Percentiles rank a stretch among this genome's conserved stretches.
Conservation (phyloP, 2,329 filamentous ascomycete genomes). For the Clarireedia hainanense region DNA sequence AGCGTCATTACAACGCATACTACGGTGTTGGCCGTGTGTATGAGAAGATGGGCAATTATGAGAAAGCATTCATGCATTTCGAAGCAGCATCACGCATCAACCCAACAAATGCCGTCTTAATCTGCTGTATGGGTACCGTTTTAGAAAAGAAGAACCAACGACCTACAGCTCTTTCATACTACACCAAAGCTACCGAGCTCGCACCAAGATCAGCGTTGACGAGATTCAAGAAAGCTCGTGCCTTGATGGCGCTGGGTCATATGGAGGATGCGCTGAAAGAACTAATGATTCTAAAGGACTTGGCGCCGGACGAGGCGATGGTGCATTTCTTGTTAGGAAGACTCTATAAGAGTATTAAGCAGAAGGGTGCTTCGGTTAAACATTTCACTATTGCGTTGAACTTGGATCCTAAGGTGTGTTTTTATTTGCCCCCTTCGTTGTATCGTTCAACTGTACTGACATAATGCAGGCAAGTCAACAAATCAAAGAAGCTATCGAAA, state of each 20-base stretch:
- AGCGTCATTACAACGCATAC: constrained; percentile 95
- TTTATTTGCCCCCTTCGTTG: neutral
- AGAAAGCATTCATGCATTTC: constrained; percentile 88
- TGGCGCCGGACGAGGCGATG: constrained; percentile 89
- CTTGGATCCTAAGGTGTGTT: constrained; percentile 81
- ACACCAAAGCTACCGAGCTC: constrained; percentile 72
- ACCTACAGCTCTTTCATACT: constrained; percentile 70
- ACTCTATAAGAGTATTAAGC: constrained; percentile 64
- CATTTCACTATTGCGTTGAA: constrained; percentile 94
- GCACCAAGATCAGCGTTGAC: constrained; percentile 75
- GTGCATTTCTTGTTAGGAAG: constrained; percentile 92
- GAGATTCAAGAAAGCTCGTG: constrained; percentile 74
- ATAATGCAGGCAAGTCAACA: constrained; percentile 68
- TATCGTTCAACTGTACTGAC: constrained; percentile 2
- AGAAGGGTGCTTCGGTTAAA: constrained; percentile 74
- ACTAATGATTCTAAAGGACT: constrained; percentile 78
- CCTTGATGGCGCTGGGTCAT: constrained; percentile 67
- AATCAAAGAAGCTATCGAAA: constrained; percentile 96
- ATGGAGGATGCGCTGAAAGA: constrained; percentile 70
- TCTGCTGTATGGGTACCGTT: constrained; percentile 86
- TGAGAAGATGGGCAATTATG: constrained; percentile 82
- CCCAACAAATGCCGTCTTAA: constrained; percentile 83
- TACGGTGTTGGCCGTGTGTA: constrained; percentile 82
- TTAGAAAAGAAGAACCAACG: constrained; percentile 83
- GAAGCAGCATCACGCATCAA: constrained; percentile 83